Percentiles rank a stretch among this genome's conserved stretches.
Conservation (phyloP, 768 basidiomycete genomes). For the Dentipellis sp. region DNA sequence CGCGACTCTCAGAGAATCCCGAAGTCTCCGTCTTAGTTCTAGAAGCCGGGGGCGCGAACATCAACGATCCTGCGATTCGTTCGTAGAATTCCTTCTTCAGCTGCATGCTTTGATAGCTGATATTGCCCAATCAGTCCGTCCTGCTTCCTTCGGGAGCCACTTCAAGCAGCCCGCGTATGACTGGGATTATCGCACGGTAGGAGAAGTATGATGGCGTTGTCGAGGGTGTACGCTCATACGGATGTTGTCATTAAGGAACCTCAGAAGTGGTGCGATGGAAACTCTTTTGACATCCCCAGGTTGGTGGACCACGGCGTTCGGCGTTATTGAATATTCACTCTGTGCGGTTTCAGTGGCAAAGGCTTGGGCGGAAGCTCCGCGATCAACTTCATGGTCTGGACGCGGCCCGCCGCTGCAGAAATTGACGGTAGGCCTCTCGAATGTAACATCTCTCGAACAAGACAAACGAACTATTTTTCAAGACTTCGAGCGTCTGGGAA, state of each 20-base stretch:
- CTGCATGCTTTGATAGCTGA: background rate
- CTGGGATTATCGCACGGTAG: background rate
- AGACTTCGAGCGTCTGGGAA: constrained; percentile 17
- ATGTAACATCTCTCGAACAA: background rate
- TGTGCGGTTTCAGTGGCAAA: constrained; percentile 8
- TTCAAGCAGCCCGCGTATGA: background rate
- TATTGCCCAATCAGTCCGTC: background rate
- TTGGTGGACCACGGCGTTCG: background rate
- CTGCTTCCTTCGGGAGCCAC: background rate
- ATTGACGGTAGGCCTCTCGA: constrained; percentile 10
- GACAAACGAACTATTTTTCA: background rate
- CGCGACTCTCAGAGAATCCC: constrained; percentile 49
- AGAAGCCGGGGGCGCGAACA: constrained; percentile 37
- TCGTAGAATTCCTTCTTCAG: background rate
- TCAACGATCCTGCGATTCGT: background rate
- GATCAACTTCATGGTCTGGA: constrained; percentile 15
- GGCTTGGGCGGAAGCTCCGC: constrained; percentile 13
- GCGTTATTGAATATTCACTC: background rate
- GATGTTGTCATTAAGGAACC: background rate
- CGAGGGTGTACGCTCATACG: background rate
- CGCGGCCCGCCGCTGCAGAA: constrained; percentile 15
- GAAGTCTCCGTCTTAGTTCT: constrained; percentile 43
- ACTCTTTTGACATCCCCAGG: background rate
- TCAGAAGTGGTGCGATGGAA: background rate
- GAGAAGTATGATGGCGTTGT: background rate